Evolutionary conservation across 2,329 filamentous ascomycete species (phyloP).

Genomic region (Aspergillus luchuensis): DNA sequence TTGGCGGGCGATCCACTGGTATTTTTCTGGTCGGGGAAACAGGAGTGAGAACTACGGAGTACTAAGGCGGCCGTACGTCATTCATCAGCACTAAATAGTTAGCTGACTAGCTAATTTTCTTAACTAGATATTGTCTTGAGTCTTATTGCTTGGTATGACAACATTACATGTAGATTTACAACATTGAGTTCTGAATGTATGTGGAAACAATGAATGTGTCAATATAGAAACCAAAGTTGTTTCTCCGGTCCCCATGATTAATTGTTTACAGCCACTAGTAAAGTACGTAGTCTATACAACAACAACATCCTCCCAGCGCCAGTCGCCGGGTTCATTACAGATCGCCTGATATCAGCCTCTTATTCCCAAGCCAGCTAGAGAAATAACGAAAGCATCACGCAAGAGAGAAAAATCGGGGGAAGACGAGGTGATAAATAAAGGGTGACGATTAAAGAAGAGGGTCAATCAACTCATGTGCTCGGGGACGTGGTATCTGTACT

Average conservation of each 20-base stretch:
- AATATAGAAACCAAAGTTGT: background rate
- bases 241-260: background rate
- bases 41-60: no score
- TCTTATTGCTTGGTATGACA: no score
- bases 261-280: background rate
- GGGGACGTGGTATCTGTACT: constrained; percentile 9
- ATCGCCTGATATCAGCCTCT: constrained; percentile 7
- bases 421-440: background rate
- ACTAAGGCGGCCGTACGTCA: background rate
- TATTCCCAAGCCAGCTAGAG: constrained; percentile 12
- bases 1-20: background rate
- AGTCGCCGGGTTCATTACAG: background rate
- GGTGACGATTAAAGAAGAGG: background rate
- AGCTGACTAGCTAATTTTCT: no score
- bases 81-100: background rate
- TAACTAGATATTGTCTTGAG: no score
- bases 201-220: background rate
- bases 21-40: background rate
- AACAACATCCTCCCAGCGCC: constrained; percentile 1
- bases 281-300: background rate
- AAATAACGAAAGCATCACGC: constrained; percentile 5
- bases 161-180: no score
- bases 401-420: background rate
- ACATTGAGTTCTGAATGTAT: no score
- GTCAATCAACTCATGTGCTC: constrained; percentile 10